Percentiles rank a stretch among this genome's conserved stretches.
Conservation (phyloP, 805 yeast species). For the Isabelozyma gotoi region DNA sequence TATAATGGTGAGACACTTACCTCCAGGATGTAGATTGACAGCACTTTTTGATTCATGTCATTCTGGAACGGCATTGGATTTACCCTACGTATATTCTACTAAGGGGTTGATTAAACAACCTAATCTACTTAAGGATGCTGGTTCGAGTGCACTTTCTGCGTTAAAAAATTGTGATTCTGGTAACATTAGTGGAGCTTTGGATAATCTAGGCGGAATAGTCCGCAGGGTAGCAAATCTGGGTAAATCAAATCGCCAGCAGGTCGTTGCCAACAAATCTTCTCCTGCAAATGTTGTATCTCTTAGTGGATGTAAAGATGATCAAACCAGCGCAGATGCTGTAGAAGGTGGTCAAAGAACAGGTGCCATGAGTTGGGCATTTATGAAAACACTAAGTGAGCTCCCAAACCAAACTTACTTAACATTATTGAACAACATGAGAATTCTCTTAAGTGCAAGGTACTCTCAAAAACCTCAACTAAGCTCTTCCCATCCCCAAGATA, state of each 20-base stretch:
- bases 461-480: constrained; percentile 41
- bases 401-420: constrained; percentile 36
- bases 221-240: constrained; percentile 25
- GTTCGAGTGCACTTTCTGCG: constrained; percentile 30
- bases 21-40: constrained; percentile 36
- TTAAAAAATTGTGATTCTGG: constrained; percentile 32
- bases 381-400: constrained; percentile 21
- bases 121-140: constrained; percentile 34
- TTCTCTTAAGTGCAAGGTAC: constrained; percentile 27
- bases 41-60: constrained; percentile 40
- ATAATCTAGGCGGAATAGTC: constrained; percentile 32
- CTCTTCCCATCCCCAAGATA: constrained; percentile 37
- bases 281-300: constrained; percentile 38
- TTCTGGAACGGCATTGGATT: constrained; percentile 40
- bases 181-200: constrained; percentile 36
- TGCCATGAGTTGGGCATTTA: constrained; percentile 41
- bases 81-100: constrained; percentile 39
- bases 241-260: constrained; percentile 21
- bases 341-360: constrained; percentile 38
- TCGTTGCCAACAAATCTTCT: constrained; percentile 28
- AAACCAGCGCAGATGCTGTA: constrained; percentile 39
- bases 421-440: constrained; percentile 36
- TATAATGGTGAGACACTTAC: constrained; percentile 35
- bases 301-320: constrained; percentile 41
- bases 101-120: constrained; percentile 41